Evolutionary conservation across 768 basidiomycete genomes (phyloP).

Genomic region (Amanita molliuscula): DNA sequence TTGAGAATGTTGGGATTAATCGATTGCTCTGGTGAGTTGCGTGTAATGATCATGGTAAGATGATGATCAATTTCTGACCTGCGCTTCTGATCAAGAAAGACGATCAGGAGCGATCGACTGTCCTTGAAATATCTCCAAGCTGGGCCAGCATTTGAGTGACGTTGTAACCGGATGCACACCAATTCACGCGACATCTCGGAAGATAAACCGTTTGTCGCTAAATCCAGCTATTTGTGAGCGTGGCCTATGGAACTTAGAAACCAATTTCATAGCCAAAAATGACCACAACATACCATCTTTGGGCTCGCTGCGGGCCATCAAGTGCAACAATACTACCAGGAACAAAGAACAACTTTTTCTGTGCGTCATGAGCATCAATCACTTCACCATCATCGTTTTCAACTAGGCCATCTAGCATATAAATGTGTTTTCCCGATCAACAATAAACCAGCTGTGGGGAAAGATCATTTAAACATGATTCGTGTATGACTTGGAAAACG

Average conservation of each 20-base stretch:
- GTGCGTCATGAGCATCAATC: constrained; percentile 80
- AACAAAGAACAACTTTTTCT: constrained; percentile 69
- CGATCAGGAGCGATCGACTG: constrained; percentile 75
- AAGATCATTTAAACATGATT: neutral
- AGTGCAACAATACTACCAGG: constrained; percentile 79
- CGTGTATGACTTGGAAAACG: constrained; percentile 8
- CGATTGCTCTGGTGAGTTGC: too few relatives aligned
- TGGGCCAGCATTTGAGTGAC: constrained; percentile 16
- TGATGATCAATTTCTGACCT: constrained; percentile 51
- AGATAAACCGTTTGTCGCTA: constrained; percentile 78
- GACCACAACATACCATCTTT: constrained; percentile 53
- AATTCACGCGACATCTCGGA: constrained; percentile 84
- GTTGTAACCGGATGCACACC: neutral
- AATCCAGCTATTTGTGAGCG: constrained; percentile 71
- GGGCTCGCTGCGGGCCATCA: constrained; percentile 70
- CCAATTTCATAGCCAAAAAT: neutral
- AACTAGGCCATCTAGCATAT: constrained; percentile 85
- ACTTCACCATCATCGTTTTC: constrained; percentile 83
- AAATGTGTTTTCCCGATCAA: constrained; percentile 85
- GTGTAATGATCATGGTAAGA: too few relatives aligned
- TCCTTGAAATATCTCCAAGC: constrained; percentile 91
- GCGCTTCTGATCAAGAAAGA: constrained; percentile 63
- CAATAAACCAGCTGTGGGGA: constrained; percentile 64
- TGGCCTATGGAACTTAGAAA: constrained; percentile 35
- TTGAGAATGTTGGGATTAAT: too few relatives aligned